Evolutionary conservation across 352 stramenopile genomes (phyloP).

Genomic region (Phytopythium oedochilum): DNA sequence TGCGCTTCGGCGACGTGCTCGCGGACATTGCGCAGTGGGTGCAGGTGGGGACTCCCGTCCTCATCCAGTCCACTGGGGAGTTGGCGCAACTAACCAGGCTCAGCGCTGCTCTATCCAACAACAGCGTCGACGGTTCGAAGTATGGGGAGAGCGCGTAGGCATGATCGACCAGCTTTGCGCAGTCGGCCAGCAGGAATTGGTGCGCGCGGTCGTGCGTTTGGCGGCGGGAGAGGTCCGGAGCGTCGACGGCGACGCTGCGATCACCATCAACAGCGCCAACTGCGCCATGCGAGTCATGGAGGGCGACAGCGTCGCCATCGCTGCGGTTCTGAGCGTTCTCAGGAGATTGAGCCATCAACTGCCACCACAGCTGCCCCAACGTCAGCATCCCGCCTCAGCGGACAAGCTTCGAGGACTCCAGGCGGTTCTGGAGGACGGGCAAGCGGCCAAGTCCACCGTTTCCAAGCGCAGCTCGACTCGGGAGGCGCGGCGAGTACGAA

Average conservation of each 20-base stretch:
- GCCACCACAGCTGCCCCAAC: background rate
- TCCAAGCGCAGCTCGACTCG: background rate
- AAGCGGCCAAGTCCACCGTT: background rate
- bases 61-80: background rate
- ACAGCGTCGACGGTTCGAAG: background rate
- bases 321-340: constrained; percentile 40
- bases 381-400: background rate
- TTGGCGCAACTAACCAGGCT: background rate
- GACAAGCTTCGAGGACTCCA: background rate
- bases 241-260: constrained; percentile 38
- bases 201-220: constrained; percentile 29
- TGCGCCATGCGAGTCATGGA: constrained; percentile 32
- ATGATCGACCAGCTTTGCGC: background rate
- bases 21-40: constrained; percentile 39
- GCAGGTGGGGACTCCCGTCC: constrained; percentile 2
- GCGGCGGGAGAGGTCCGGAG: constrained; percentile 32
- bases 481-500: background rate
- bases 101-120: background rate
- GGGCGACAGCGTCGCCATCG: constrained; percentile 32
- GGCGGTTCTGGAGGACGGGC: background rate
- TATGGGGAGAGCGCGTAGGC: background rate
- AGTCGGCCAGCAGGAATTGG: background rate
- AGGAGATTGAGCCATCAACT: constrained; percentile 19
- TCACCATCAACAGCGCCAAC: constrained; percentile 36
- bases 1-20: constrained; percentile 61